phyloP scores from a whole-genome alignment of 495 filamentous ascomycete genomes.

The Lichina pygmaea region DNA sequence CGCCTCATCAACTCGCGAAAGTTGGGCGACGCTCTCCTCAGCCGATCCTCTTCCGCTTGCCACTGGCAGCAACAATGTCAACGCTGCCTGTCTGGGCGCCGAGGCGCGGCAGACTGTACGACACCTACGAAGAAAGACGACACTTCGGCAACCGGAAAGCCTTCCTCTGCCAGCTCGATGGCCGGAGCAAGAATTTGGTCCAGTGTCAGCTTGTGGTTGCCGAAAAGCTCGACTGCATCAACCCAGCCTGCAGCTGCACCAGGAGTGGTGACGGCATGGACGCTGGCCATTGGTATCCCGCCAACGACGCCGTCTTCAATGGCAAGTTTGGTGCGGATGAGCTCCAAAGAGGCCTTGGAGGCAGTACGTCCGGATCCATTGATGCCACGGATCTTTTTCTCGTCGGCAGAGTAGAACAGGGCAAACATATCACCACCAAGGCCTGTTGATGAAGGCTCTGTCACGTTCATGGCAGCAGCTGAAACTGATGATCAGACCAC shows the following conservation, averaged over 20 bases:
- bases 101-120: neutral
- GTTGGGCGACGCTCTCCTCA: constrained; percentile 56
- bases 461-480: constrained; percentile 76
- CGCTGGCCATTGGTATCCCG: constrained; percentile 45
- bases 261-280: constrained; percentile 62
- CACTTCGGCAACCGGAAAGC: constrained; percentile 70
- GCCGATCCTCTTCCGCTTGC: constrained; percentile 25
- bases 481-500: constrained; percentile 4
- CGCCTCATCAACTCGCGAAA: constrained; percentile 59
- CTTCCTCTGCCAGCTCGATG: constrained; percentile 65
- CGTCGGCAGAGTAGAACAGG: constrained; percentile 70
- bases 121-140: constrained; percentile 39
- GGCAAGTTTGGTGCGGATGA: constrained; percentile 39
- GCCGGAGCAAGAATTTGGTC: constrained; percentile 60
- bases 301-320: constrained; percentile 31
- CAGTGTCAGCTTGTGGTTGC: constrained; percentile 59
- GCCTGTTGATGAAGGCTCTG: constrained; percentile 81
- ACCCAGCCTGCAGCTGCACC: constrained; percentile 89
- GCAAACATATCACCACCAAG: constrained; percentile 98
- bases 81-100: neutral
- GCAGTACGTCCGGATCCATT: constrained; percentile 80
- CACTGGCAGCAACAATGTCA: constrained; percentile 23
- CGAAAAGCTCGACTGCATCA: constrained; percentile 74
- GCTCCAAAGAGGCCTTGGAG: constrained; percentile 36
- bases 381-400: constrained; percentile 51